These are phyloP conservation scores for Cystobasidium ongulense DNA, from an alignment of 768 basidiomycete genomes.

Conservation along the genomic window DNA sequence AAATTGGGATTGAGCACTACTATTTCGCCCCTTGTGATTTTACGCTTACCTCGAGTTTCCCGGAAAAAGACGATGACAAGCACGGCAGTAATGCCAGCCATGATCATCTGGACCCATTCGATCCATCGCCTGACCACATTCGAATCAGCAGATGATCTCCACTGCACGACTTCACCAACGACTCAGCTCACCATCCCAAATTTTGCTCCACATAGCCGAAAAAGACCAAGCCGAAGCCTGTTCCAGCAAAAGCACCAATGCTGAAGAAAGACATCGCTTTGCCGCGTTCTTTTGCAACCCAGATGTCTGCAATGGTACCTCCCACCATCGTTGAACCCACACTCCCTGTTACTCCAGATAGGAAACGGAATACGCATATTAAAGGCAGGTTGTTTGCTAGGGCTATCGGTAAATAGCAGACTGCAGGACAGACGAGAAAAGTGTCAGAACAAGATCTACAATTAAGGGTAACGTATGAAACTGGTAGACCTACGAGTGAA, in stretches of 20 bases:
- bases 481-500: constrained; percentile 14
- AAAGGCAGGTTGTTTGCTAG: constrained; percentile 4
- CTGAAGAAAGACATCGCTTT: constrained; percentile 30
- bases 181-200: constrained; percentile 6
- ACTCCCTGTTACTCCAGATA: constrained; percentile 24
- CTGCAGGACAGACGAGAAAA: neutral
- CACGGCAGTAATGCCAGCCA: constrained; percentile 53
- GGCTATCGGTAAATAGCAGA: constrained; percentile 19
- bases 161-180: neutral
- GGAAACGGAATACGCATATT: constrained; percentile 29
- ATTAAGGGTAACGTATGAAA: neutral
- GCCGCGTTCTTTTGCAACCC: constrained; percentile 21
- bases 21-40: neutral
- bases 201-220: constrained; percentile 32
- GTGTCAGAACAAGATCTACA: neutral
- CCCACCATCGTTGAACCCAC: constrained; percentile 26
- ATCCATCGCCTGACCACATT: constrained; percentile 76
- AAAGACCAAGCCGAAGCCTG: constrained; percentile 23
- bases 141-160: constrained; percentile 42
- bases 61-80: constrained; percentile 54
- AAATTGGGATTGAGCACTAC: neutral
- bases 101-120: constrained; percentile 48
- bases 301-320: constrained; percentile 30
- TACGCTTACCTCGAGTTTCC: constrained; percentile 57
- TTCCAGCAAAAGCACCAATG: constrained; percentile 30